phyloP scores from a whole-genome alignment of 257 asterid species.

The Vinca minor region DNA sequence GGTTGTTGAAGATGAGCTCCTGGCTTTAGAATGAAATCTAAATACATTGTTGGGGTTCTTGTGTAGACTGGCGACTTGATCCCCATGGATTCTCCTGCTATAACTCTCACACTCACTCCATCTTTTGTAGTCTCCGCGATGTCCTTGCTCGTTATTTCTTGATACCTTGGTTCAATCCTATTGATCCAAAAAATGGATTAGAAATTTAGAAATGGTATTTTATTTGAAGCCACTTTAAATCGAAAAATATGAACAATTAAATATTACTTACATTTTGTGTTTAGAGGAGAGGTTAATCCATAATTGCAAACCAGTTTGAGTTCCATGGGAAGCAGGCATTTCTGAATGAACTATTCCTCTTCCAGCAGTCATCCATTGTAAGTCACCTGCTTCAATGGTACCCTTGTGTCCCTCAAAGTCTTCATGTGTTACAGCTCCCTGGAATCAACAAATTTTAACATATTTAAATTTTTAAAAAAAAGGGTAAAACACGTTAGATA shows the following conservation, averaged over 20 bases:
- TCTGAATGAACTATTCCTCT: conserved; percentile 94
- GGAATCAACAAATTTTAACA: background rate
- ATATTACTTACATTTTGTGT: conserved; percentile 70
- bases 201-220: background rate
- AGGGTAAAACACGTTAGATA: background rate
- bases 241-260: background rate
- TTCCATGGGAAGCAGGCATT: conserved; percentile 74
- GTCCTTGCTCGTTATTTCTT: conserved; percentile 58
- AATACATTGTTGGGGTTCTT: conserved; percentile 75
- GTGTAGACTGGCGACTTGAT: conserved; percentile 54
- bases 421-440: conserved; percentile 78
- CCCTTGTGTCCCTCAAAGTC: conserved; percentile 88
- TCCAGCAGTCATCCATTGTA: conserved; percentile 99
- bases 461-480: too few species aligned
- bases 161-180: conserved; percentile 83
- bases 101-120: conserved; percentile 57
- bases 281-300: conserved; percentile 84
- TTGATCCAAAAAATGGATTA: background rate
- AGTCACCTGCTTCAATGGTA: conserved; percentile 66
- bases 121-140: conserved; percentile 52
- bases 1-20: conserved; percentile 56
- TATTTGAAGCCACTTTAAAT: too few species aligned
- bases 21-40: conserved; percentile 68
- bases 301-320: conserved; percentile 69
- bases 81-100: conserved; percentile 80